A percentile compares a stretch with the other conserved stretches of the same genome.
These are phyloP conservation scores for Xerocomus potaroensis DNA, from an alignment of 768 basidiomycete genomes.

Conservation along the genomic window DNA sequence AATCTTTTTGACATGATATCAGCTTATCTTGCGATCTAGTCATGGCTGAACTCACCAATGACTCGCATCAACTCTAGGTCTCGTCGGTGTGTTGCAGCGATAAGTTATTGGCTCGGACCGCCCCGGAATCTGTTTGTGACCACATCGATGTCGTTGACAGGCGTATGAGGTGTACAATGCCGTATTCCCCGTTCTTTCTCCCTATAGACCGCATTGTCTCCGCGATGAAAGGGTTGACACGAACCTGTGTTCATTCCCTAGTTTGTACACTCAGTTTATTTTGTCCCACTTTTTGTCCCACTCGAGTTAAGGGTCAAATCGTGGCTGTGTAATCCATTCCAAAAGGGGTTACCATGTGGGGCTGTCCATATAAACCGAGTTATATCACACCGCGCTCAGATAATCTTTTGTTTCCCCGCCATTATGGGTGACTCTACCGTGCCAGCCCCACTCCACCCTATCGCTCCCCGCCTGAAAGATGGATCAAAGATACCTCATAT, in stretches of 20 bases:
- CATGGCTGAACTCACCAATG: too few relatives aligned
- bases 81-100: too few relatives aligned
- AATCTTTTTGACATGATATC: too few relatives aligned
- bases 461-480: conserved; percentile 68
- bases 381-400: not conserved
- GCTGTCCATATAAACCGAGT: conserved; percentile 15
- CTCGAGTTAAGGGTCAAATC: not conserved
- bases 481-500: conserved; percentile 71
- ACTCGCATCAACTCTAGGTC: too few relatives aligned
- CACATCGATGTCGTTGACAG: too few relatives aligned
- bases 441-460: conserved; percentile 52
- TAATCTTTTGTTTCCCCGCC: conserved; percentile 7
- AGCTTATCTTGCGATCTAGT: too few relatives aligned
- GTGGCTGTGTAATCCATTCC: conserved; percentile 16
- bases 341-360: conserved; percentile 15
- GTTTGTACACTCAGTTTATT: not conserved
- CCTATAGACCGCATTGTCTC: conserved; percentile 23
- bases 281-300: too few relatives aligned
- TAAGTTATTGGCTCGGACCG: too few relatives aligned
- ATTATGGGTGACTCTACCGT: conserved; percentile 38
- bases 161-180: not conserved
- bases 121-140: too few relatives aligned
- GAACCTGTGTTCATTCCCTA: not conserved
- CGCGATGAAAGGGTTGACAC: conserved; percentile 2
- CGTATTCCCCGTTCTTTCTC: conserved; percentile 22